These are phyloP conservation scores for Monosporozyma aquatica DNA, from an alignment of 805 yeast species.

Conservation along the genomic window DNA sequence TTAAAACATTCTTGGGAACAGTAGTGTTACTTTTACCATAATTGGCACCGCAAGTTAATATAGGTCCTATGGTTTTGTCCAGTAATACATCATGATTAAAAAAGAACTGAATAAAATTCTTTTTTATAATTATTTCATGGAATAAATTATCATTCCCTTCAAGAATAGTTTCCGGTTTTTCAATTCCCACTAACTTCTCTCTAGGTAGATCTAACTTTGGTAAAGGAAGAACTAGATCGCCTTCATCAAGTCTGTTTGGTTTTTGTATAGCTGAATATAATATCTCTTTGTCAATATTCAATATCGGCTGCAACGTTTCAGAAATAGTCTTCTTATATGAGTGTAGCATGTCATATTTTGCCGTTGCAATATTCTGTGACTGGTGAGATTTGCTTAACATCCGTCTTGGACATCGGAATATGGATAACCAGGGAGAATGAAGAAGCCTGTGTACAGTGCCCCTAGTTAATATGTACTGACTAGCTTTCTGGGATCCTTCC, in stretches of 20 bases:
- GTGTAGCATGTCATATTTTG: no score
- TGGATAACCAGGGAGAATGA: no score
- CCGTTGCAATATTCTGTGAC: no score
- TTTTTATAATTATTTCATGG: conserved; percentile 67
- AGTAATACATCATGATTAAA: conserved; percentile 59
- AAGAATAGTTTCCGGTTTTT: conserved; percentile 25
- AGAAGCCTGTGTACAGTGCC: no score
- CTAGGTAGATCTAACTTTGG: conserved; percentile 65
- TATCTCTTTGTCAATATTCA: conserved; percentile 59
- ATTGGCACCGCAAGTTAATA: conserved; percentile 45
- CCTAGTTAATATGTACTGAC: no score
- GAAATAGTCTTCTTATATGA: conserved; percentile 13
- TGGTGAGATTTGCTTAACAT: no score
- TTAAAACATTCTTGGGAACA: conserved; percentile 54
- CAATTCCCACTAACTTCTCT: not conserved
- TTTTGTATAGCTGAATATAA: conserved; percentile 84
- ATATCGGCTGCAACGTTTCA: conserved; percentile 56
- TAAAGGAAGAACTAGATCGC: conserved; percentile 85
- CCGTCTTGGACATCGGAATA: no score
- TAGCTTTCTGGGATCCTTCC: no score
- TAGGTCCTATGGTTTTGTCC: conserved; percentile 60
- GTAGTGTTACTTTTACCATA: conserved; percentile 78
- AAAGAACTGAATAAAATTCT: conserved; percentile 86
- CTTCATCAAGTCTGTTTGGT: conserved; percentile 77
- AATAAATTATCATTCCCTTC: conserved; percentile 37